Evolutionary conservation across 164 flowering plant genomes (phyloP), one percentile per base, ranked within the genome.

Genomic region (Vitis riparia): DNA sequence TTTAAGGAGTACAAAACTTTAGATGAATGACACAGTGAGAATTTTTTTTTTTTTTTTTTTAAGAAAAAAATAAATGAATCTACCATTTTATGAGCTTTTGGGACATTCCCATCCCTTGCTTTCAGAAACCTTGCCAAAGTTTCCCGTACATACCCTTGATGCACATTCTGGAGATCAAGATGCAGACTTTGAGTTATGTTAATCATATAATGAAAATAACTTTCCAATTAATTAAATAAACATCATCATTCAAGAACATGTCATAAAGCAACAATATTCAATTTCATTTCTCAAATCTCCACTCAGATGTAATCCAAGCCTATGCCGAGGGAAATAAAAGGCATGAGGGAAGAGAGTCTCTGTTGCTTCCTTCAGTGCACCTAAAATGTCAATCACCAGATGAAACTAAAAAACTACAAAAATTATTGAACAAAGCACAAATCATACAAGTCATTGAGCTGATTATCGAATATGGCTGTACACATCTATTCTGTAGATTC

Each of bases 11-110:
- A 49, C 9, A 59, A 71, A 50, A 37, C 16, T 53, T 66, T 32
- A 14, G 14, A 66, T 48, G 50, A 30, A 55, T 7, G 13, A 37
- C n/a, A 59, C 16, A 15, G 59, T 49, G 37, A 48, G 58, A 9
- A 23, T 14, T 15, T 29, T 47, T 52, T 57, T 50, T 9, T 14
- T 14, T 15, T 17, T 23, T 23, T 47, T 52, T 57, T 53, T 7
- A 37, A 72, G 44, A 44, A 3, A 57, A 23, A 65, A 53, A 8
- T 15, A 1, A 30, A 47, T 29, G 59, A 15, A 66, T 55, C 84
- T 62, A 94, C 99, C 99, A 95, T 95, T 79, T 87, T 86, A 73
- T 91, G 80, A 27, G 98, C 95, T 77, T 93, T 95, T 51, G 84
- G 68, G 63, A 89, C 88, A 87, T 86, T 87, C 90, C 97, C 81